phyloP scores from a whole-genome alignment of 768 basidiomycete species.

The Agaricus blazei region DNA sequence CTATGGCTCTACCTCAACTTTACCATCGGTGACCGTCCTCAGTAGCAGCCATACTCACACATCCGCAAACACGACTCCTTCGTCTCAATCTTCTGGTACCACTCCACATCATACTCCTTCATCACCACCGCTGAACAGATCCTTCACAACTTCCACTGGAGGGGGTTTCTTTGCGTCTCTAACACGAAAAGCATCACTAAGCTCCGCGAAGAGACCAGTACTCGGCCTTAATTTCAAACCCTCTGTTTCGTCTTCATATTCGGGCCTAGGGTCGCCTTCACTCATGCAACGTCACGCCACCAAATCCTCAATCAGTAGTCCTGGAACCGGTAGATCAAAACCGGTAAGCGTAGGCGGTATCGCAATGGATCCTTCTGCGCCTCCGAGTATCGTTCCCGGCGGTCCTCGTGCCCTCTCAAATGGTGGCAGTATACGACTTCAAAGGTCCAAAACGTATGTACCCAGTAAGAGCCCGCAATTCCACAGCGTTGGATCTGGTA shows the following conservation, averaged over 20 bases:
- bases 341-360: neutral
- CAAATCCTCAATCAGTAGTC: conserved; percentile 1
- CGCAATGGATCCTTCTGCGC: neutral
- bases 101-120: neutral
- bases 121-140: neutral
- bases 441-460: conserved; percentile 66
- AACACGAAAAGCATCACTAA: conserved; percentile 61
- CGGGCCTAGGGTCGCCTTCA: neutral
- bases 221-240: conserved; percentile 13
- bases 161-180: conserved; percentile 72
- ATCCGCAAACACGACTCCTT: neutral
- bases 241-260: conserved; percentile 13
- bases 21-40: conserved; percentile 4
- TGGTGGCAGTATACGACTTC: conserved; percentile 36
- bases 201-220: conserved; percentile 15
- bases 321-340: neutral
- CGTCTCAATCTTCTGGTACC: neutral
- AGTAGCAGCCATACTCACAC: conserved; percentile 23
- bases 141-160: neutral
- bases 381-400: neutral
- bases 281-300: neutral
- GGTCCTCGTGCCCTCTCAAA: neutral
- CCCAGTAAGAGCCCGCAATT: conserved; percentile 24
- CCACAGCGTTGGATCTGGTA: neutral
- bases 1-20: conserved; percentile 34